Base-by-base conservation (phyloP, 768 basidiomycete species). In the Leccinellum albellum region DNA sequence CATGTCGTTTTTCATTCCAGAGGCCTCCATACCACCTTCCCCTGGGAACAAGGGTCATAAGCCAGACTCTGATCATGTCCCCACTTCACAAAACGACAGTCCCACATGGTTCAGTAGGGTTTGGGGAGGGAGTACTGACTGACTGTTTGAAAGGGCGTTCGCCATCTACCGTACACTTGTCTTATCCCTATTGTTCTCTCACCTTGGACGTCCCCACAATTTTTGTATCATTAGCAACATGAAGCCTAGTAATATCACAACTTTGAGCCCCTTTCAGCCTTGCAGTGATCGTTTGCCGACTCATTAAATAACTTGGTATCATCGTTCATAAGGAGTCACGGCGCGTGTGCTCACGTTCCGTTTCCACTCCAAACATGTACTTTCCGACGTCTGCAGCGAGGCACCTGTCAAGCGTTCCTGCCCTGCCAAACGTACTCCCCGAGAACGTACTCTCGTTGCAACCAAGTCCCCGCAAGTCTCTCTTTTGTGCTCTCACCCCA, bases 331-430 rank as follows among this genome's bases (percentile, higher is more conserved):
- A 23, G 15, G 20, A 54, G 15, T 35, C 15, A 32, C 44, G 32
- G 15, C 40, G 28, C n/a, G 24, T 33, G 26, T 17, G 21, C n/a
- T 31, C 40, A 50, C 49, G 51, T 35, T 53, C 24, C 44, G 29
- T 40, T 49, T 45, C 46, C 23, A 50, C 37, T 31, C 28, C 20
- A 20, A 42, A 20, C 10, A 93, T 93, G 91, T 94, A 92, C 75
- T 93, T 93, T 73, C 91, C 89, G 56, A 92, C 88, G 24, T 84
- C 87, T 33, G 84, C 88, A 44, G 88, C 91, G 28, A 77, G 82
- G 65, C 88, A 85, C 66, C 79, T 93, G 42, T 85, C 86, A 17
- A 83, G 84, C 17, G 78, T 79, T 21, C 89, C 90, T 33, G 78
- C 83, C n/a, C 75, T 90, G 32, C 85, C 88, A 28, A 82, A 87